A percentile compares a stretch with the other conserved stretches of the same genome.
Evolutionary conservation across 2,329 filamentous ascomycete genomes (phyloP).

Genomic region (Lachnellula occidentalis): DNA sequence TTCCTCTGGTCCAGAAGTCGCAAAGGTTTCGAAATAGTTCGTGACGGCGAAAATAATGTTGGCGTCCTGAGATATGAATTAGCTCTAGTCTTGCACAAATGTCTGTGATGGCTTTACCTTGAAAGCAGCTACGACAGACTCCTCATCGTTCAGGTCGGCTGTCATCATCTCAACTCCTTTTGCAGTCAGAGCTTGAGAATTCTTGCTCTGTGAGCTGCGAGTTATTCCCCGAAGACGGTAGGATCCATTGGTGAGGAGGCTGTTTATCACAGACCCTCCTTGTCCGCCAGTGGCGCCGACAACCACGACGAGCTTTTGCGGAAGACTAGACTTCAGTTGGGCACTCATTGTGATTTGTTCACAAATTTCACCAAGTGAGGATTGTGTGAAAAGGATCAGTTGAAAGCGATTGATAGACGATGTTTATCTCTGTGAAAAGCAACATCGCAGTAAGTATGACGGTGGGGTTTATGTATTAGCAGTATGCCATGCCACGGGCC

Average conservation of each 20-base stretch:
- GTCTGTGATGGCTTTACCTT: constrained; percentile 7
- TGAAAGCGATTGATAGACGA: no score
- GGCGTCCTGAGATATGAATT: constrained; percentile 30
- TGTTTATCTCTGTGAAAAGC: no score
- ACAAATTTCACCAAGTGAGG: no score
- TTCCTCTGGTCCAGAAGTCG: constrained; percentile 29
- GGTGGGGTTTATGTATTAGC: no score
- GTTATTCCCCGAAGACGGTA: constrained; percentile 43
- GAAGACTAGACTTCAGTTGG: no score
- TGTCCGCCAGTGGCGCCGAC: constrained; percentile 45
- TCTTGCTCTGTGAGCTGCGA: constrained; percentile 37
- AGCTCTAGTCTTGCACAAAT: background rate
- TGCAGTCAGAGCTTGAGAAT: constrained; percentile 34
- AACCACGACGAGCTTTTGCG: constrained; percentile 16
- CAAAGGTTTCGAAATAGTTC: constrained; percentile 49
- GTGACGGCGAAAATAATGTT: constrained; percentile 50
- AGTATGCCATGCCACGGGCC: no score
- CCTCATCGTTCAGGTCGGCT: constrained; percentile 38
- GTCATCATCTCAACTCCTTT: constrained; percentile 39
- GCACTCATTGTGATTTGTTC: no score
- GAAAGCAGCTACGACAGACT: constrained; percentile 38
- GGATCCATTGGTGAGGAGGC: constrained; percentile 33
- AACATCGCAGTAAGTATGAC: no score
- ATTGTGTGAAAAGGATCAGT: no score
- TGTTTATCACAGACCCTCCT: constrained; percentile 41